Percentiles rank a stretch among this genome's conserved stretches.
Conservation (phyloP, 805 yeast species). For the Starmerella tilneyi region DNA sequence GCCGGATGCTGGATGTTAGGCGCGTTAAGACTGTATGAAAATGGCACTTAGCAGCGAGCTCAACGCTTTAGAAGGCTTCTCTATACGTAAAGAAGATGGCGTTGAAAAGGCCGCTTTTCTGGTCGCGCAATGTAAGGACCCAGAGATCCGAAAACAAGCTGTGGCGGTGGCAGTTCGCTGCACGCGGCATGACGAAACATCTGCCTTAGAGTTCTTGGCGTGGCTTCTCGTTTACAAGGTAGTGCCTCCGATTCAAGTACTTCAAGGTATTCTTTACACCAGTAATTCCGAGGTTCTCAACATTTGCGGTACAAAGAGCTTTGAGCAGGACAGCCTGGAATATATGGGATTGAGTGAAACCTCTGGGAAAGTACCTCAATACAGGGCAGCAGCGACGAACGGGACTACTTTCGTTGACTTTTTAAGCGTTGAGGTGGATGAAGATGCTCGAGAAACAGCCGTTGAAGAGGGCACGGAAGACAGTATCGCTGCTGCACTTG, state of each 20-base stretch:
- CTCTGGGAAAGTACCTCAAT: background rate
- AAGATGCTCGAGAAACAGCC: background rate
- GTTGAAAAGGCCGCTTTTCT: background rate
- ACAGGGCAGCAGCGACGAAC: background rate
- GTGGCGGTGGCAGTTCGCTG: background rate
- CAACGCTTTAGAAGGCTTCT: background rate
- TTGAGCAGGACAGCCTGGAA: constrained; percentile 11
- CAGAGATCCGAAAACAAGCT: background rate
- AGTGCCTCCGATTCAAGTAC: constrained; percentile 10
- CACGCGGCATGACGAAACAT: background rate
- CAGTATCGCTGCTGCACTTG: background rate
- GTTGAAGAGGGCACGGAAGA: background rate
- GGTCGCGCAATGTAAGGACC: background rate
- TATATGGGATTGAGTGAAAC: constrained; percentile 4
- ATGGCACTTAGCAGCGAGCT: background rate
- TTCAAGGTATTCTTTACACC: constrained; percentile 8
- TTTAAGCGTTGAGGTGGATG: background rate
- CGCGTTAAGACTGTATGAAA: background rate
- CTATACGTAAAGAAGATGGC: background rate
- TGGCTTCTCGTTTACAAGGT: constrained; percentile 14
- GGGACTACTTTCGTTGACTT: background rate
- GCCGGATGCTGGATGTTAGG: no score
- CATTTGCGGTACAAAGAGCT: constrained; percentile 13
- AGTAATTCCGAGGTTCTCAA: background rate
- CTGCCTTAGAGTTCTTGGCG: constrained; percentile 4